Conservation (phyloP, 2,329 filamentous ascomycete genomes). For the Cercospora zeae-maydis region DNA sequence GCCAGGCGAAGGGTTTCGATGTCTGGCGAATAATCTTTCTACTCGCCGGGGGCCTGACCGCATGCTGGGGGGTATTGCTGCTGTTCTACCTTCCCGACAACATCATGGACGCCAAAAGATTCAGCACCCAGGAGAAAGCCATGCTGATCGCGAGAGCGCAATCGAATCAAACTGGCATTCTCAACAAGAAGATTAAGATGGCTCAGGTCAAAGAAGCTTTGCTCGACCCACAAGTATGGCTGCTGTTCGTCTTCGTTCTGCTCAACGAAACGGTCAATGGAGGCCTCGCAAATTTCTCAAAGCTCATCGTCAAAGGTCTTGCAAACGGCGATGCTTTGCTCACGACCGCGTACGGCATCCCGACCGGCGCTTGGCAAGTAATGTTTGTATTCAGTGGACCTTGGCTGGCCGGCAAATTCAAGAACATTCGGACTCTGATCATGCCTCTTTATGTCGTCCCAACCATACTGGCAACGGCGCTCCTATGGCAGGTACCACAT, state of each 20-base stretch:
- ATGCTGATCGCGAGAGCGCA: conserved; percentile 47
- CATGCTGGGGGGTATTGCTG: conserved; percentile 61
- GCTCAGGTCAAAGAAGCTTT: conserved; percentile 57
- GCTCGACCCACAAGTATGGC: conserved; percentile 57
- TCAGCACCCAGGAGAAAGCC: conserved; percentile 53
- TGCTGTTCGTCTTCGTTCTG: conserved; percentile 39
- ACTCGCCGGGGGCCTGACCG: conserved; percentile 59
- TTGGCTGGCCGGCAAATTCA: conserved; percentile 50
- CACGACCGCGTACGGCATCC: conserved; percentile 54
- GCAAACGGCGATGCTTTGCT: conserved; percentile 41
- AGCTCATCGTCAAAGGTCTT: conserved; percentile 54
- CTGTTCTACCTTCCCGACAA: conserved; percentile 63
- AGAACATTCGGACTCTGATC: conserved; percentile 50
- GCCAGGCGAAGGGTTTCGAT: conserved; percentile 33
- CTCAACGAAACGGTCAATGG: conserved; percentile 55
- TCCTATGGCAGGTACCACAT: conserved; percentile 51
- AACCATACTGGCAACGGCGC: conserved; percentile 48
- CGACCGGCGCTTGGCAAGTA: conserved; percentile 53
- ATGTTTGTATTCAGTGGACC: conserved; percentile 54
- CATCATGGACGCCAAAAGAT: conserved; percentile 68
- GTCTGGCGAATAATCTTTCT: conserved; percentile 59
- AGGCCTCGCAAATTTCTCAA: conserved; percentile 55
- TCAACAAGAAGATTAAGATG: conserved; percentile 48
- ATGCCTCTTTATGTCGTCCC: conserved; percentile 54
- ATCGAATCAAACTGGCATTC: conserved; percentile 45